Percentiles rank a stretch among this genome's conserved stretches.
Evolutionary conservation across 768 basidiomycete genomes (phyloP).

Genomic region (Trametes cubensis): DNA sequence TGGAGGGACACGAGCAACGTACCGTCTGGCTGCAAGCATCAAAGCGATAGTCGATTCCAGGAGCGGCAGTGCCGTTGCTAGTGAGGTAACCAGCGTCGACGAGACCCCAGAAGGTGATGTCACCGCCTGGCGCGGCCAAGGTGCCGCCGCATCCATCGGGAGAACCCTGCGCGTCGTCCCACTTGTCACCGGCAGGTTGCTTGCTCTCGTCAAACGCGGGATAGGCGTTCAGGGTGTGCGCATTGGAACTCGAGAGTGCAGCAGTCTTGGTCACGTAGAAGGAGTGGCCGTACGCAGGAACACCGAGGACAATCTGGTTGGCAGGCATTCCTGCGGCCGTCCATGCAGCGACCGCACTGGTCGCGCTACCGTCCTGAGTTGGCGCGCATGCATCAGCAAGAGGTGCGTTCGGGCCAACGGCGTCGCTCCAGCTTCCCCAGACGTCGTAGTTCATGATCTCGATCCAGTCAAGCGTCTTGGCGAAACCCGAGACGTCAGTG

Average conservation of each 20-base stretch:
- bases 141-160: conserved; percentile 62
- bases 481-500: conserved; percentile 66
- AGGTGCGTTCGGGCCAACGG: conserved; percentile 83
- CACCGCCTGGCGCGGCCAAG: conserved; percentile 51
- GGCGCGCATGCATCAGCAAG: conserved; percentile 76
- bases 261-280: conserved; percentile 46
- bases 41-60: conserved; percentile 54
- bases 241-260: conserved; percentile 42
- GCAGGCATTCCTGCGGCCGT: conserved; percentile 74
- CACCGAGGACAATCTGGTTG: conserved; percentile 77
- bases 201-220: conserved; percentile 51
- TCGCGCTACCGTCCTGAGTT: conserved; percentile 73
- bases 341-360: conserved; percentile 76
- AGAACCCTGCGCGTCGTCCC: conserved; percentile 51
- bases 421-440: conserved; percentile 51
- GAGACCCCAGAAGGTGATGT: conserved; percentile 67
- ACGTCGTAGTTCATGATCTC: conserved; percentile 75
- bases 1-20: conserved; percentile 27
- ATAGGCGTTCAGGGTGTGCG: conserved; percentile 45
- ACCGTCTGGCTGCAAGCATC: conserved; percentile 80
- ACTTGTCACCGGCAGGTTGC: conserved; percentile 56
- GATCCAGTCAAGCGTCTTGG: conserved; percentile 73
- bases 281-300: conserved; percentile 84
- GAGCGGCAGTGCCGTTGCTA: conserved; percentile 45
- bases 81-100: conserved; percentile 58